Conservation (phyloP, 2,329 filamentous ascomycete species). For the Ophiostoma sp. region DNA sequence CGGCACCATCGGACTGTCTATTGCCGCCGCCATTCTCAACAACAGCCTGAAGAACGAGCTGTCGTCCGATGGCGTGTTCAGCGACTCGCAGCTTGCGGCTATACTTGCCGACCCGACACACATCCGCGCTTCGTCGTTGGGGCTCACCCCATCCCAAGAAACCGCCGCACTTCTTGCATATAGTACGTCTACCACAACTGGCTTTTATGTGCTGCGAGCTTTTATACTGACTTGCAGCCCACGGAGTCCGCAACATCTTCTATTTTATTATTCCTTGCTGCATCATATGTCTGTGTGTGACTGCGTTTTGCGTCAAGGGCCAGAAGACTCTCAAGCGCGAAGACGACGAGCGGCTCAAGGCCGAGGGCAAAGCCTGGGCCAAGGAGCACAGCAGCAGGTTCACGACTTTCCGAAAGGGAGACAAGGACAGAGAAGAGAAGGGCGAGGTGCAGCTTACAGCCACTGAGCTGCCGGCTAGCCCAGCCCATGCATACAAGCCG, state of each 20-base stretch:
- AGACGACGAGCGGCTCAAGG: conserved; percentile 6
- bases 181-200: background rate
- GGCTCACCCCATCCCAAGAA: background rate
- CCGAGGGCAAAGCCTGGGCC: background rate
- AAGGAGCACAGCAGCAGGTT: background rate
- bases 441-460: background rate
- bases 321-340: background rate
- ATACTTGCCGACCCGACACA: background rate
- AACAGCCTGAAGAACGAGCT: conserved; percentile 2
- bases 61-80: background rate
- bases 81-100: background rate
- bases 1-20: background rate
- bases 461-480: background rate
- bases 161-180: background rate
- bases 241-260: background rate
- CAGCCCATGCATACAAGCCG: background rate
- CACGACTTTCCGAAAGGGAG: background rate
- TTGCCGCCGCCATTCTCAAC: background rate
- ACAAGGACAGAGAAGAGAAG: background rate
- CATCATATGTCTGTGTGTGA: background rate
- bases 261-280: conserved; percentile 3
- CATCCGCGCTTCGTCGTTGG: background rate
- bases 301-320: background rate
- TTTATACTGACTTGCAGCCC: background rate
- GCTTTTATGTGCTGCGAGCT: background rate